Percentiles rank a stretch among this genome's conserved stretches.
Conservation (phyloP, 768 basidiomycete genomes). For the Termitomyces sp. region DNA sequence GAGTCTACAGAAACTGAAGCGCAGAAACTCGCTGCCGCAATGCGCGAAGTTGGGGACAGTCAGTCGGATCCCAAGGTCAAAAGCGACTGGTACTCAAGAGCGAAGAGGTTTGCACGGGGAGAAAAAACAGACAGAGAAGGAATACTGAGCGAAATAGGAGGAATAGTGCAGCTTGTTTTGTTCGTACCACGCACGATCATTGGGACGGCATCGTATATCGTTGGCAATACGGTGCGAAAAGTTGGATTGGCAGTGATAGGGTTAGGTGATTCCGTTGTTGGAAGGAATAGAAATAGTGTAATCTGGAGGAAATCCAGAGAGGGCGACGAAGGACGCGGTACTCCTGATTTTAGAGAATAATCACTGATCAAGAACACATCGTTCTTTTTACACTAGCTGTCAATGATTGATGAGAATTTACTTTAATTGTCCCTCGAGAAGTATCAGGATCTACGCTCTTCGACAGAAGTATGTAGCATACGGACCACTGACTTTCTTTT, state of each 20-base stretch:
- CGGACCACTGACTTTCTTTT: too few species aligned
- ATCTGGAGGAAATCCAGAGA: too few species aligned
- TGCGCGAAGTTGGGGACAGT: not conserved
- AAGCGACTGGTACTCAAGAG: not conserved
- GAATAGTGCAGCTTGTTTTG: not conserved
- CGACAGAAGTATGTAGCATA: too few species aligned
- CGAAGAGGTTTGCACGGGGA: not conserved
- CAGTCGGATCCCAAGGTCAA: not conserved
- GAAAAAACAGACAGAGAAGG: not conserved
- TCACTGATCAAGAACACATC: not conserved
- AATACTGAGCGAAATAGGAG: not conserved
- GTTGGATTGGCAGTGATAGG: not conserved
- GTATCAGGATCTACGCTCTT: too few species aligned
- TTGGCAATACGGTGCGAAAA: not conserved
- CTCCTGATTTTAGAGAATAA: not conserved
- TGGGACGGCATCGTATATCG: not conserved
- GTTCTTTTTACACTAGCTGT: not conserved
- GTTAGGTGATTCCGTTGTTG: not conserved
- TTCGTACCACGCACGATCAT: not conserved
- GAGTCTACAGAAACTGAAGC: not conserved
- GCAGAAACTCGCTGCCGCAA: not conserved
- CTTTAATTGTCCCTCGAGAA: not conserved
- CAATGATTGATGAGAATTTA: not conserved
- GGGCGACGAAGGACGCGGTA: not conserved
- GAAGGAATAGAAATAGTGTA: not conserved